phyloP scores from a whole-genome alignment of 169 alveolate genomes.

The Hepatocystis sp. region DNA sequence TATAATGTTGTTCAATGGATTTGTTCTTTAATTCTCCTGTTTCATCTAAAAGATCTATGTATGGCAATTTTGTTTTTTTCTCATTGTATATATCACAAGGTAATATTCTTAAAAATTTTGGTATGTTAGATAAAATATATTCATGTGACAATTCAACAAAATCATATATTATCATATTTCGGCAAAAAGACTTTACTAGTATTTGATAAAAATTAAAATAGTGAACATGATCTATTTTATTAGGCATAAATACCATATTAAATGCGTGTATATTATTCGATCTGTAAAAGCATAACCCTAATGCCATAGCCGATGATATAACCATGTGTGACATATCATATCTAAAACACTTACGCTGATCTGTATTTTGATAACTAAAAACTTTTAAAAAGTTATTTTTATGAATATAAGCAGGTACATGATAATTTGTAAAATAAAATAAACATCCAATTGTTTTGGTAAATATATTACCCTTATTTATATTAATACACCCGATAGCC shows the following conservation, averaged over 20 bases:
- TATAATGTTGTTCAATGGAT: conserved; percentile 16
- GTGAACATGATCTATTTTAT: conserved; percentile 28
- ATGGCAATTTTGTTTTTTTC: conserved; percentile 36
- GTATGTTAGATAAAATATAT: conserved; percentile 54
- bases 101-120: conserved; percentile 54
- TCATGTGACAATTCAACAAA: conserved; percentile 71
- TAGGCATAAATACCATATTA: conserved; percentile 73
- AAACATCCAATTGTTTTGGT: conserved; percentile 31
- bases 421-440: conserved; percentile 42
- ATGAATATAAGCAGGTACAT: conserved; percentile 64
- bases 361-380: conserved; percentile 9
- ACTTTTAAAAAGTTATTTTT: conserved; percentile 44
- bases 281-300: conserved; percentile 33
- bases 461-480: conserved; percentile 62
- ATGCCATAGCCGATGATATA: conserved; percentile 50
- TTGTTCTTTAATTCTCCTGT: conserved; percentile 28
- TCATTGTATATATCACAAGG: conserved; percentile 46
- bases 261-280: conserved; percentile 71
- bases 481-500: conserved; percentile 63
- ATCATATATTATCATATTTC: conserved; percentile 71
- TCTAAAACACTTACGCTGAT: conserved; percentile 20
- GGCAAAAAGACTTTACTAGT: conserved; percentile 58
- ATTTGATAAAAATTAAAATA: conserved; percentile 62
- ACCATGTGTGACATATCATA: conserved; percentile 43
- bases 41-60: conserved; percentile 35